Base-by-base conservation (phyloP, 2,329 filamentous ascomycete species). In the Beauveria asiatica region DNA sequence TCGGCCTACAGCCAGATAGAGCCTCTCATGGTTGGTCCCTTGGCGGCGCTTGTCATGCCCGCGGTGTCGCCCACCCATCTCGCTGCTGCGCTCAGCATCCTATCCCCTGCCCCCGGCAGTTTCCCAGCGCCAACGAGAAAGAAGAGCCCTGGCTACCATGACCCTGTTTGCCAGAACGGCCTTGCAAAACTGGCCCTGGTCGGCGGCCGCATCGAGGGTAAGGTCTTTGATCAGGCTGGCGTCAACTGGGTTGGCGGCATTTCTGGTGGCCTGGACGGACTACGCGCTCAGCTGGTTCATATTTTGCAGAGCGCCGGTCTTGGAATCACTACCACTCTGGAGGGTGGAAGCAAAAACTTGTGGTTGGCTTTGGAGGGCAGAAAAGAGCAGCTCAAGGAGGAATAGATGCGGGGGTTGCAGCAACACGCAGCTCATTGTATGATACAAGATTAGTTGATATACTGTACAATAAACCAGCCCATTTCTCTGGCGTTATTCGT, bases 361-460 rank as follows among this genome's bases (percentile, higher is more conserved):
- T 97, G 93, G 81, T 81, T 96, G 63, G 90, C 93, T 13, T 78
- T 99, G 68, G 93, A 97, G 79, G 85, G 89, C 53, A 81, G 93
- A 72, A 85, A 86, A 74, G 84, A 79, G 53, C 88, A 93, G 76
- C 74, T 99, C 72, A 91, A 97, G 69, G 87, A 90, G 59, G 68
- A 70, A 61, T 33, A 56, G 27, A n/a, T 11, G 21, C 17, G 11
- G 33, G 45, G 2, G 41, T 2, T 23, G 25, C 13, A 17, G 27
- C 6, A 56, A n/a, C n/a, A 37, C 11, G 19, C 33, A 37, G 27
- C 39, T 23, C 25, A 16, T 42, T 51, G 55, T 58, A 58, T 23
- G 23, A 57, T 57, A 50, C n/a, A 49, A 54, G 8, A 37, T 19
- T 23, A 16, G 23, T 53, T 25, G 19, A 54, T 54, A 21, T 39